Evolutionary conservation across 257 asterid genomes (phyloP).

Genomic region (Salvia splendens): DNA sequence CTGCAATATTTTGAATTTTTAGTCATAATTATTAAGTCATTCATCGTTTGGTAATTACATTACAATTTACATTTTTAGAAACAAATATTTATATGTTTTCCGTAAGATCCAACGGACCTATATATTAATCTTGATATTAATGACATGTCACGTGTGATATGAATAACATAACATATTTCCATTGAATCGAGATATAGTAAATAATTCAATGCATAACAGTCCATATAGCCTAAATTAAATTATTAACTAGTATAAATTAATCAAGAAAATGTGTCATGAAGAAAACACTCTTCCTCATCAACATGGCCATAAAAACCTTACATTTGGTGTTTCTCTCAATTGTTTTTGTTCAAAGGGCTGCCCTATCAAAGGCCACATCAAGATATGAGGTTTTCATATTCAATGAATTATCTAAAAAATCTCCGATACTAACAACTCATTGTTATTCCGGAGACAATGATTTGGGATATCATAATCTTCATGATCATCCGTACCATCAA

Average conservation of each 20-base stretch:
- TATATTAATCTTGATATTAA: too few relatives aligned
- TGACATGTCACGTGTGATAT: too few relatives aligned
- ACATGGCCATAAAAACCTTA: not conserved
- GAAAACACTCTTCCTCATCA: not conserved
- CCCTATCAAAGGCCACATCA: not conserved
- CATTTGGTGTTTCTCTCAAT: not conserved
- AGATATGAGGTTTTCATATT: conserved; percentile 1
- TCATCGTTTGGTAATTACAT: too few relatives aligned
- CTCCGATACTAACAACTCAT: not conserved
- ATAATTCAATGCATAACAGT: too few relatives aligned
- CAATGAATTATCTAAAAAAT: not conserved
- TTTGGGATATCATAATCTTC: not conserved
- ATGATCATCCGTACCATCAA: not conserved
- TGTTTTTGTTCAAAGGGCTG: not conserved
- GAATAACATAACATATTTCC: too few relatives aligned
- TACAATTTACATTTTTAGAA: too few relatives aligned
- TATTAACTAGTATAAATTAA: not conserved
- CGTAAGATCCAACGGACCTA: too few relatives aligned
- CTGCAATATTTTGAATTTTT: too few relatives aligned
- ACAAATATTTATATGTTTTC: too few relatives aligned
- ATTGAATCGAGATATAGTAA: too few relatives aligned
- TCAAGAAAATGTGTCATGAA: not conserved
- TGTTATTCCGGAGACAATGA: not conserved
- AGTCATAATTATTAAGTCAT: too few relatives aligned
- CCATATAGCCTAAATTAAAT: too few relatives aligned